Percentiles rank a stretch among this genome's conserved stretches.
Conservation (phyloP, 2,329 filamentous ascomycete species). For the Aphanoascus verrucosus region DNA sequence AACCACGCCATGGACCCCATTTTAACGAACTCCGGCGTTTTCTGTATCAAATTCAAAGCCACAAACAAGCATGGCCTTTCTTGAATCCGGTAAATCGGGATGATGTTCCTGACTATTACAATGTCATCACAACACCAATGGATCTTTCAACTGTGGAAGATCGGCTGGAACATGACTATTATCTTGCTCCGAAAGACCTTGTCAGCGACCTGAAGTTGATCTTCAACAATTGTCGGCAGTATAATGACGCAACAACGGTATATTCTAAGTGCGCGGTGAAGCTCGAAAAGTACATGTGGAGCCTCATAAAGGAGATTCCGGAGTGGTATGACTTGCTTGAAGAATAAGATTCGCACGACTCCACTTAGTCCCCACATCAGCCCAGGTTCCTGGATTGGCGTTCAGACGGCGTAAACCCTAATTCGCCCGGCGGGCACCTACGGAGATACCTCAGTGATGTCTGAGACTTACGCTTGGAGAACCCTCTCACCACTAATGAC, state of each 20-base stretch:
- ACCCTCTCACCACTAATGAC: no score
- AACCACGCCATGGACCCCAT: conserved; percentile 90
- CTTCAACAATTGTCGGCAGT: conserved; percentile 88
- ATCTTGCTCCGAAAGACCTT: conserved; percentile 84
- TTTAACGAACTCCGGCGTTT: conserved; percentile 89
- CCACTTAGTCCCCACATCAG: no score
- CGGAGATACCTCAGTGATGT: no score
- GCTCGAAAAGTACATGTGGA: conserved; percentile 90
- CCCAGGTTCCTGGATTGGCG: no score
- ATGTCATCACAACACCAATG: conserved; percentile 97
- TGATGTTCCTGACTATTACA: conserved; percentile 97
- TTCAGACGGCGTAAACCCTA: no score
- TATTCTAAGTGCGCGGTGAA: conserved; percentile 94
- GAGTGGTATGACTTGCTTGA: conserved; percentile 59
- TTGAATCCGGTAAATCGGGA: conserved; percentile 86
- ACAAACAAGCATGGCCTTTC: conserved; percentile 89
- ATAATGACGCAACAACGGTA: conserved; percentile 89
- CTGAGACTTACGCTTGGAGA: no score
- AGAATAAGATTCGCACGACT: no score
- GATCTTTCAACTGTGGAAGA: conserved; percentile 91
- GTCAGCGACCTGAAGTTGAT: conserved; percentile 78
- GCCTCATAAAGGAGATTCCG: conserved; percentile 78
- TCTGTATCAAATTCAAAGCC: conserved; percentile 90
- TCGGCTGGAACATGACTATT: conserved; percentile 87
- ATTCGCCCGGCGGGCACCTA: no score